Conservation (phyloP, 2,329 filamentous ascomycete genomes). For the Calonectria hawksworthii region DNA sequence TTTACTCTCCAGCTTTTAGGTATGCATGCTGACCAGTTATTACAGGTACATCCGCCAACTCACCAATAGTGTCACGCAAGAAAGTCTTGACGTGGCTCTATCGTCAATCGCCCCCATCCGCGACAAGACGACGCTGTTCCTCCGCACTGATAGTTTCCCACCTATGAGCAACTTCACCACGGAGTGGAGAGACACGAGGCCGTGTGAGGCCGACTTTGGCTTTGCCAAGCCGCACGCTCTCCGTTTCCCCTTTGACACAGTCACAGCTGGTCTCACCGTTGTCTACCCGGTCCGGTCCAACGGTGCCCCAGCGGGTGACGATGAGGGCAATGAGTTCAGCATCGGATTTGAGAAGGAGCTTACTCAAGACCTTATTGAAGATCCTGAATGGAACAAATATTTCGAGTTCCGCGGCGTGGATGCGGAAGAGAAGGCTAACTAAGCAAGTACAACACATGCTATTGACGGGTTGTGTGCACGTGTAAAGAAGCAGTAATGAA, state of each 20-base stretch:
- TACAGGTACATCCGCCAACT: not conserved
- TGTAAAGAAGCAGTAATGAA: too few relatives aligned
- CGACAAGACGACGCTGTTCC: not conserved
- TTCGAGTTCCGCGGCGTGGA: not conserved
- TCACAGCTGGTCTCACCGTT: not conserved
- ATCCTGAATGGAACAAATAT: not conserved
- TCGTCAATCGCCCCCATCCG: not conserved
- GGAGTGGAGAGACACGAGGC: not conserved
- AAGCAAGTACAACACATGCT: too few relatives aligned
- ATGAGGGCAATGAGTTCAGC: not conserved
- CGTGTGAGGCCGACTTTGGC: not conserved
- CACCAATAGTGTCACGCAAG: not conserved
- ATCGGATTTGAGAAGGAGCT: not conserved
- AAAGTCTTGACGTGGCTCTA: not conserved
- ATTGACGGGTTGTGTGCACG: too few relatives aligned
- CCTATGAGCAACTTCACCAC: not conserved
- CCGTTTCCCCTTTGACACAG: not conserved
- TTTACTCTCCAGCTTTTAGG: fast-evolving
- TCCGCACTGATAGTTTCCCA: not conserved
- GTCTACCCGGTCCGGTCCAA: not conserved
- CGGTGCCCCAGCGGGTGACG: not conserved
- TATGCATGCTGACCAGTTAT: not conserved
- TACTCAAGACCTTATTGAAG: not conserved
- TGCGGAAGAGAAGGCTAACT: not conserved
- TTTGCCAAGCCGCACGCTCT: not conserved